Evolutionary conservation across 179 eudicot genomes (phyloP), one percentile per base, ranked within the genome.

Genomic region (Carnegiea gigantea): DNA sequence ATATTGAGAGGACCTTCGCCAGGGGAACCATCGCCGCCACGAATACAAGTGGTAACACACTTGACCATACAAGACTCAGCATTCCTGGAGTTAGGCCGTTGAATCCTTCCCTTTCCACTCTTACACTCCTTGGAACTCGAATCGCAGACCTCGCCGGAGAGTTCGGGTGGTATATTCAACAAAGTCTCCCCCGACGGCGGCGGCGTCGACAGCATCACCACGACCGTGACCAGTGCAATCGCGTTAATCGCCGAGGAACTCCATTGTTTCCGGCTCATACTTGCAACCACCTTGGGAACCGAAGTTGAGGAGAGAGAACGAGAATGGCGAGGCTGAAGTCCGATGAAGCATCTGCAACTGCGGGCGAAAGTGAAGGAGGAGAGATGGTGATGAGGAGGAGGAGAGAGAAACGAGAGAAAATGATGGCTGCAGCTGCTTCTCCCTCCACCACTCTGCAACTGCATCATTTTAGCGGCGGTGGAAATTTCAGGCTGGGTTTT

Each of bases 1-100:
- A 95, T 70, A 73, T 89, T 95, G 11, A 95, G 84, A 79, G 98
- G 98, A 24, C 98, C 98, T 89, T 93, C 95, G 9, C 98, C 98
- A 15, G 97, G 97, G 21, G 95, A 86, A 14, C 97, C 97, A 72
- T 75, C 86, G 3, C 94, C 98, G 5, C 98, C 97, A 5, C 91
- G 90, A 74, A 90, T 91, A 81, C 98, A 95, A 85, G 98, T 95
- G 33, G 90, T 86, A 24, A 88, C 89, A 59, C 98, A 95, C 80
- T 95, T 93, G 26, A 84, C 86, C 13, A 95, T 92, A 83, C 98
- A 95, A 12, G 85, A 75, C 86, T 95, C 98, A 0, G 98, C 98
- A 82, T 87, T 88, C 79, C 90, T 91, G 2, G 98, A 93, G 81
- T 93, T 95, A 20, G 98, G 98, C n/a, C 89, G 81, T 64, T 95